Base-by-base conservation (phyloP, 148 eudicot genomes). In the Cornus florida region DNA sequence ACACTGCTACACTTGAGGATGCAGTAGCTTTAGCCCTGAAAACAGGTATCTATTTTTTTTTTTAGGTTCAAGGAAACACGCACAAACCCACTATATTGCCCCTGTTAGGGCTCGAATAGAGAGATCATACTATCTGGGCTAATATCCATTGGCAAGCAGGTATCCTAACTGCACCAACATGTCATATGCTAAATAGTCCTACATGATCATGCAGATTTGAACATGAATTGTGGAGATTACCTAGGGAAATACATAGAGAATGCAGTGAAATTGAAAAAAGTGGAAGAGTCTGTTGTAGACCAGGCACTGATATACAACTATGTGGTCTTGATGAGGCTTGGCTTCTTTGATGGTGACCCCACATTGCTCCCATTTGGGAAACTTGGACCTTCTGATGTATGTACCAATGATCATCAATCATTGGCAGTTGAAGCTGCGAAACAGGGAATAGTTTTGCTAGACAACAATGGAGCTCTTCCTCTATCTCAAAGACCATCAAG, bases 321-420 rank as follows among this genome's bases (percentile, higher is more conserved):
- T 80, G 75, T 86, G 62, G 86, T 88, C 67, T 74, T 85, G 9
- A 85, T 83, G 90, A 85, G 90, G 77, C 90, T 85, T 64, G 90
- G 90, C 17, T 88, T 81, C 71, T 88, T 88, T 75, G 88, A 88
- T 64, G 90, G 88, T 1, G 74, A 85, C 69, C 90, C 88, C 33
- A 72, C 70, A 46, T 38, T 69, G 22, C 84, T 69, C 16, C 86
- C 84, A 24, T 85, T 78, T 20, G 88, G 88, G 0, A 60, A 77
- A 57, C 76, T 87, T 0, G 81, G 86, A 0, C 81, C 84, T 5
- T 76, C 77, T 5, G 82, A 87, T 80, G 77, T 87, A 7, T 87
- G 90, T 22, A 78, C 84, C 8, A 62, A 66, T 1, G 85, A 81
- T 48, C 83, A 85, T 73, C 85, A 83, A 24, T 74, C 43, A 6